A percentile compares a stretch with the other conserved stretches of the same genome.
Conservation (phyloP, 306 rosid genomes). For the Dalbergia oliveri region DNA sequence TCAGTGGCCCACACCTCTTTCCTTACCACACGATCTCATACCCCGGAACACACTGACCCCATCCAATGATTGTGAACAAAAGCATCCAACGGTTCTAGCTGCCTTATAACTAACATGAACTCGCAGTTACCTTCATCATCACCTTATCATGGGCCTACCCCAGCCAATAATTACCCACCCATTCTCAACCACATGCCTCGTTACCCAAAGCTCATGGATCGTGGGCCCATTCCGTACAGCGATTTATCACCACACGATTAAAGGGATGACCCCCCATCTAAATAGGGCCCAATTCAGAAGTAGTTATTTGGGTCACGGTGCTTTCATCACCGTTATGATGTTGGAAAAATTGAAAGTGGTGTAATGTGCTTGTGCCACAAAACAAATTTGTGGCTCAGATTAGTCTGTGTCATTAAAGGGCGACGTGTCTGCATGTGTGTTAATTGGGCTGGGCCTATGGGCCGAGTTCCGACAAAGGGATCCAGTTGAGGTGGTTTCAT, state of each 20-base stretch:
- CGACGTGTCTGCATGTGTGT: neutral
- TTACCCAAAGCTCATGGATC: neutral
- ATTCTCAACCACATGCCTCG: neutral
- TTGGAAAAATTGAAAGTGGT: neutral
- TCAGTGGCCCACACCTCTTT: too few species aligned
- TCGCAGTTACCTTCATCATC: neutral
- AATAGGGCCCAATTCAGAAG: constrained; percentile 6
- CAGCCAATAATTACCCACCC: constrained; percentile 18
- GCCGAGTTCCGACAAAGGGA: constrained; percentile 6
- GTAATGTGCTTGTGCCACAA: constrained; percentile 39
- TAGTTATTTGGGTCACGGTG: neutral
- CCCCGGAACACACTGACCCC: neutral
- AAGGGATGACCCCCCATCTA: neutral
- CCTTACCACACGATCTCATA: too few species aligned
- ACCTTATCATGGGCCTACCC: constrained; percentile 28
- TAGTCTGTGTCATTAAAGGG: neutral
- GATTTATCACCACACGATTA: neutral
- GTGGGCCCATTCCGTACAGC: neutral
- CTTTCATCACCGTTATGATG: constrained; percentile 25
- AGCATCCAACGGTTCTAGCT: constrained; percentile 35
- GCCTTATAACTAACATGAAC: neutral
- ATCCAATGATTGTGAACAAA: constrained; percentile 39
- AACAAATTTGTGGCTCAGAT: constrained; percentile 32
- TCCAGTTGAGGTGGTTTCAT: constrained; percentile 8
- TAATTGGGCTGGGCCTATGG: constrained; percentile 49